These are phyloP conservation scores for Nitzschia sp. DNA, from an alignment of 108 stramenopile species.

Conservation along the genomic window DNA sequence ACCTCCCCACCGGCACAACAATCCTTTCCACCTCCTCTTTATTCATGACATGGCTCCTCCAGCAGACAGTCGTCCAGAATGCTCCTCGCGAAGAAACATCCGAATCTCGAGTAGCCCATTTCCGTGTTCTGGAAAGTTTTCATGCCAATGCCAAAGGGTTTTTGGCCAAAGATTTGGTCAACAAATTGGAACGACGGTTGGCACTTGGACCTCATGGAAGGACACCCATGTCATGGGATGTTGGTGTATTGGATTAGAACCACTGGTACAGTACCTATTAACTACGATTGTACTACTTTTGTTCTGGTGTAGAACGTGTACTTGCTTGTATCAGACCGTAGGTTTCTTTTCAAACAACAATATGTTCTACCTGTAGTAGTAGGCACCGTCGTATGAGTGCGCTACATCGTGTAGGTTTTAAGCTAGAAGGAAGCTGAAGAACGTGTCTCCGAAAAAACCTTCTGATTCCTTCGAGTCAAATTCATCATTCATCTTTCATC, in stretches of 20 bases:
- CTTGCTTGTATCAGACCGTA: too few species aligned
- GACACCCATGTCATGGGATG: slow-evolving; percentile 15
- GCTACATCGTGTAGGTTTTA: too few species aligned
- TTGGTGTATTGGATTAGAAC: background rate
- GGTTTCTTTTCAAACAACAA: too few species aligned
- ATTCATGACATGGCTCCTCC: background rate
- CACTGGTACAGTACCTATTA: too few species aligned
- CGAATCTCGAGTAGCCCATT: slow-evolving; percentile 26
- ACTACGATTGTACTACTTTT: too few species aligned
- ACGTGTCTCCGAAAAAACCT: too few species aligned
- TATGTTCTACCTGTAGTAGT: too few species aligned
- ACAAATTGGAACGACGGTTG: slow-evolving; percentile 11
- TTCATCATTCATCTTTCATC: too few species aligned
- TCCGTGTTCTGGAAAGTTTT: slow-evolving; percentile 20
- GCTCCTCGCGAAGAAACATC: slow-evolving; percentile 1
- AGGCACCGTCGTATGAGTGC: too few species aligned
- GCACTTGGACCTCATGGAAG: slow-evolving; percentile 27
- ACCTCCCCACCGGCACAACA: background rate
- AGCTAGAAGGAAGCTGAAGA: too few species aligned
- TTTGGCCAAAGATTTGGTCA: slow-evolving; percentile 5
- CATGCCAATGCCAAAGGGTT: slow-evolving; percentile 8
- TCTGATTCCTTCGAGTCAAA: too few species aligned
- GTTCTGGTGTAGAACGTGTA: too few species aligned
- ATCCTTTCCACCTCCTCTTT: slow-evolving; percentile 4
- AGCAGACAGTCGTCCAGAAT: background rate